Percentiles rank a stretch among this genome's conserved stretches.
phyloP scores from a whole-genome alignment of 106 monocot genomes.

The Platanthera zijinensis region DNA sequence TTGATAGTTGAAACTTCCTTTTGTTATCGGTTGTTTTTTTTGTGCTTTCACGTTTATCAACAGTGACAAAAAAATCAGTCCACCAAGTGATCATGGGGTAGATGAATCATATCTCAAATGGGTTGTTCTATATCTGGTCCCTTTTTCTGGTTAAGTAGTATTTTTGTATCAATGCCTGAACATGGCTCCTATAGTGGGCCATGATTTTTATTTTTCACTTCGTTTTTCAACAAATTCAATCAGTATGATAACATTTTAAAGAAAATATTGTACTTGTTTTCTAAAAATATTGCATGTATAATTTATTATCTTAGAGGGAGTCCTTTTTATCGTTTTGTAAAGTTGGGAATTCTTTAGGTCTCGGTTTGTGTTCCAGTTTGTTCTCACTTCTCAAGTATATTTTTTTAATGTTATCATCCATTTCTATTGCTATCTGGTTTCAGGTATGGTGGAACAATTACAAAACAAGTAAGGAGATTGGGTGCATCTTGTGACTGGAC shows the following conservation, averaged over 20 bases:
- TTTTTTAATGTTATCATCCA: background rate
- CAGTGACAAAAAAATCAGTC: too few species aligned
- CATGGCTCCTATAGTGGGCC: background rate
- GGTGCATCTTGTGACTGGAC: constrained; percentile 99
- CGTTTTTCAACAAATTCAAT: background rate
- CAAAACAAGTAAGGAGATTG: constrained; percentile 85
- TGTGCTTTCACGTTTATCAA: too few species aligned
- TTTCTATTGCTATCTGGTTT: background rate
- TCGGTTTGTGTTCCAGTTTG: too few species aligned
- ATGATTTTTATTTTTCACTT: background rate
- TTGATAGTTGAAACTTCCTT: too few species aligned
- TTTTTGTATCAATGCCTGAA: background rate
- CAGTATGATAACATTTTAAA: background rate
- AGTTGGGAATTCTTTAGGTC: too few species aligned
- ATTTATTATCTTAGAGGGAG: background rate
- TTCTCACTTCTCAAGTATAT: background rate
- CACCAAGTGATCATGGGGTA: too few species aligned
- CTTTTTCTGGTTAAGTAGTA: too few species aligned
- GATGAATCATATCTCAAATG: too few species aligned
- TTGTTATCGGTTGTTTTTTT: too few species aligned
- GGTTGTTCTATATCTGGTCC: too few species aligned
- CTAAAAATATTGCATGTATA: background rate
- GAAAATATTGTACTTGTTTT: background rate
- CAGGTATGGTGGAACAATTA: constrained; percentile 90
- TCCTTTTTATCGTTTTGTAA: background rate